Evolutionary conservation across 1,284 basidiomycete species (phyloP), one percentile per base, ranked within the genome.

Genomic region (Leccinum idahoense): DNA sequence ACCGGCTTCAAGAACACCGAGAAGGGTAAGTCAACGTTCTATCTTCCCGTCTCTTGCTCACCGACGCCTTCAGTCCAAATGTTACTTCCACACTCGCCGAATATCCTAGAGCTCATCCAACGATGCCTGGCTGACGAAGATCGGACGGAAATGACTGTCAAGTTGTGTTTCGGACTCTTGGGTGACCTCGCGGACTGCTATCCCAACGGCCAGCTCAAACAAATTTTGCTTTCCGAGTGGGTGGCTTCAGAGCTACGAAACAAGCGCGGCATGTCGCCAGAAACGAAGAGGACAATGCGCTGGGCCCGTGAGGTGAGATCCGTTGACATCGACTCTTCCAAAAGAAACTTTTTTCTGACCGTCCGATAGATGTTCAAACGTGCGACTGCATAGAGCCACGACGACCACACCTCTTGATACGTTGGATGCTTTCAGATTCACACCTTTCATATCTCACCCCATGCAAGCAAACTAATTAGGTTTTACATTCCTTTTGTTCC

Each of bases 151-250:
- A 76, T 85, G 1, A 82, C 94, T 59, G 82, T 92, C 69, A 88
- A 89, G 68, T 79, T 93, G 39, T 84, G 86, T 5, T 88, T 92
- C 66, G 95, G 95, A 44, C 82, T 97, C 26, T 80, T 99, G 62
- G 97, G 97, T 64, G 96, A 99, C 73, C 81, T 99, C 55, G 96
- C 94, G 1, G 93, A 95, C 71, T 84, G 87, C 18, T 97, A 92
- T 83, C 84, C 88, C 56, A 81, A 83, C 65, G 89, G 90, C 39
- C 84, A 94, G 70, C 84, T 97, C 74, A 93, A 93, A 79, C 87
- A 88, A 57, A 75, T 88, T 60, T 79, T 99, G 61, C 82, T 93
- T 57, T 80, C 85, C 53, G 87, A 89, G 49, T 98, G 96, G 94
- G 83, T 99, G 60, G 85, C 85, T 3, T 80, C 81, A 18, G 89